Evolutionary conservation across 768 basidiomycete genomes (phyloP).

Genomic region (Mycena rosella): DNA sequence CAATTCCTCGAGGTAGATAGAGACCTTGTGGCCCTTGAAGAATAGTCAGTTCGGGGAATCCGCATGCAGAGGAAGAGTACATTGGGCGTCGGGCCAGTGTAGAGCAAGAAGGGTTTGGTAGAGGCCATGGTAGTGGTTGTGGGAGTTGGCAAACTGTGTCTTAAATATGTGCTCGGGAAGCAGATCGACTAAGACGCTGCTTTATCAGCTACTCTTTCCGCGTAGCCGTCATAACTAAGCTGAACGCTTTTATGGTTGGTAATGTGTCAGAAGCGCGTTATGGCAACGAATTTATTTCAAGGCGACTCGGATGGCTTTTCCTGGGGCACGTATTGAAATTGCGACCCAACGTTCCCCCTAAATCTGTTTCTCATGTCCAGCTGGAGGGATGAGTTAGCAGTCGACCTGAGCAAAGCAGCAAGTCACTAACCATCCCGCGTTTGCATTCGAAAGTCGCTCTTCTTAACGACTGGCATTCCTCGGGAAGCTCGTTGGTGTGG

Average conservation of each 20-base stretch:
- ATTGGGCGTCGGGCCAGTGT: conserved; percentile 73
- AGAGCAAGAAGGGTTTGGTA: conserved; percentile 62
- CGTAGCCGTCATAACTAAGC: no score
- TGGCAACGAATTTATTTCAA: conserved; percentile 9
- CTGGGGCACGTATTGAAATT: conserved; percentile 56
- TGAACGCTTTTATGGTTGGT: no score
- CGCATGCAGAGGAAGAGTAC: conserved; percentile 46
- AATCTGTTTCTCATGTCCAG: conserved; percentile 90
- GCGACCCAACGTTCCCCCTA: conserved; percentile 75
- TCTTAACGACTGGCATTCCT: conserved; percentile 82
- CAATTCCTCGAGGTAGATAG: conserved; percentile 68
- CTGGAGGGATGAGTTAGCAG: conserved; percentile 49
- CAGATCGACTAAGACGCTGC: background rate
- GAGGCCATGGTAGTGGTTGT: conserved; percentile 44
- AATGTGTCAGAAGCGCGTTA: no score
- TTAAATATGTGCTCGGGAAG: conserved; percentile 6
- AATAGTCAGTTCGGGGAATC: conserved; percentile 44
- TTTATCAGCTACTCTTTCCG: no score
- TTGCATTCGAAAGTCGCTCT: conserved; percentile 93
- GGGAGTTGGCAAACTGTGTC: no score
- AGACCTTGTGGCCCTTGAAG: conserved; percentile 63
- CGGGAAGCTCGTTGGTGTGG: conserved; percentile 82
- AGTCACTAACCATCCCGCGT: conserved; percentile 79
- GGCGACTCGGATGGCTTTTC: conserved; percentile 31
- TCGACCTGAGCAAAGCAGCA: background rate